Conservation (phyloP, 805 yeast species). For the Spencermartinsiella europaea region DNA sequence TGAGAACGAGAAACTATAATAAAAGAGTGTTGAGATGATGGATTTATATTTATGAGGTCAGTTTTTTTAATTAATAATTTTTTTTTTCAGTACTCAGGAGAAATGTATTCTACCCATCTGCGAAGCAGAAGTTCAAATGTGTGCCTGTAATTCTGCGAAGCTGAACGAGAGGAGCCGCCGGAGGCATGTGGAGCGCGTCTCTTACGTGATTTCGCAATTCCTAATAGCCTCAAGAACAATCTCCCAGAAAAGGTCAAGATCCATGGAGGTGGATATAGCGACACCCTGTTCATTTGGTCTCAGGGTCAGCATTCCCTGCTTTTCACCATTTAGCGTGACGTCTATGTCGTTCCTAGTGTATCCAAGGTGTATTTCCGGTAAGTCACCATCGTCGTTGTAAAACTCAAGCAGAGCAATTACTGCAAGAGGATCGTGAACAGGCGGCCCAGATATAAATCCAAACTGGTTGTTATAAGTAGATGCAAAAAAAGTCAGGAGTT, state of each 20-base stretch:
- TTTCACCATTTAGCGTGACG: slow-evolving; percentile 26
- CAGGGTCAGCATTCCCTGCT: slow-evolving; percentile 24
- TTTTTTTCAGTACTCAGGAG: background rate
- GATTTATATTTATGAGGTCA: slow-evolving; percentile 4
- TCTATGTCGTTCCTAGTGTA: slow-evolving; percentile 14
- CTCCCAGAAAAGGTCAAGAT: slow-evolving; percentile 44
- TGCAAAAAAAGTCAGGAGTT: slow-evolving; percentile 49
- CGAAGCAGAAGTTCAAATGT: too few species aligned
- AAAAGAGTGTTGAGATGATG: background rate
- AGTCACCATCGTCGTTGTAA: slow-evolving; percentile 22
- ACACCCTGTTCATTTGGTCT: slow-evolving; percentile 31
- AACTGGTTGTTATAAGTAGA: slow-evolving; percentile 39
- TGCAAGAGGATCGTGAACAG: slow-evolving; percentile 78
- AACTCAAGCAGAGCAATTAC: slow-evolving; percentile 52
- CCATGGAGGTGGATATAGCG: slow-evolving; percentile 37
- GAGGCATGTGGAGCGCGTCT: too few species aligned
- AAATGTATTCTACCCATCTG: too few species aligned
- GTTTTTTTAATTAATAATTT: background rate
- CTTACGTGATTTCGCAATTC: slow-evolving; percentile 37
- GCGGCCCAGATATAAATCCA: slow-evolving; percentile 55
- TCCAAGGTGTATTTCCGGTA: slow-evolving; percentile 20
- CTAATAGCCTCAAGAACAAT: slow-evolving; percentile 37
- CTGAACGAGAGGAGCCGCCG: too few species aligned
- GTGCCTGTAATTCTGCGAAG: too few species aligned
- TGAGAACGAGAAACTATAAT: background rate